phyloP scores from a whole-genome alignment of 495 filamentous ascomycete species.

The Chaetomium fimeti region DNA sequence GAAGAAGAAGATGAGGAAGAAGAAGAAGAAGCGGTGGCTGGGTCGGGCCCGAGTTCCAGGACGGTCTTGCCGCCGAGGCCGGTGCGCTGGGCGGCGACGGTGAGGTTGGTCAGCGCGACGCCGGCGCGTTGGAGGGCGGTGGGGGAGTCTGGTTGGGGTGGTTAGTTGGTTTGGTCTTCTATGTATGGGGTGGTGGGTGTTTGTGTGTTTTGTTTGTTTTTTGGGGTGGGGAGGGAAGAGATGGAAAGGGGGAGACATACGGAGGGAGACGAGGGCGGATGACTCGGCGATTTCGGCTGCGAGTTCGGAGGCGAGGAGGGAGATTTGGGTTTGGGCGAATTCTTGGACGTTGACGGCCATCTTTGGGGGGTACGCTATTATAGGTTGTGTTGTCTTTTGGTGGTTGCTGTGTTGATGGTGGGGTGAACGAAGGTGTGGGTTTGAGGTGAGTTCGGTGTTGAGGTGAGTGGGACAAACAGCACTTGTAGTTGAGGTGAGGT shows the following conservation, averaged over 20 bases:
- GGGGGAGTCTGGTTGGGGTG: conserved; percentile 52
- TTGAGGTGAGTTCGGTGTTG: neutral
- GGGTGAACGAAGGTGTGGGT: neutral
- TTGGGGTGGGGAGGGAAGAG: too few relatives aligned
- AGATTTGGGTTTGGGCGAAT: conserved; percentile 49
- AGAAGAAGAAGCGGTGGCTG: conserved; percentile 51
- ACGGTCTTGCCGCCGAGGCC: conserved; percentile 86
- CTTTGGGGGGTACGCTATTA: neutral
- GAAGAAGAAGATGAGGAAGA: neutral
- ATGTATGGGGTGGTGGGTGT: too few relatives aligned
- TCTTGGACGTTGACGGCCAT: neutral
- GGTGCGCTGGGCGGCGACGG: conserved; percentile 76
- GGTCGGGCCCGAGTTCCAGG: conserved; percentile 73
- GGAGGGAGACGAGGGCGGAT: conserved; percentile 63
- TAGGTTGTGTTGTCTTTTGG: neutral
- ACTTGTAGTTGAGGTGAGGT: neutral
- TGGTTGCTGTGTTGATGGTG: neutral
- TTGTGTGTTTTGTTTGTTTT: too few relatives aligned
- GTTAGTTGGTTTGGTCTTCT: too few relatives aligned
- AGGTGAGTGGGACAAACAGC: neutral
- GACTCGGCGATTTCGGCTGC: conserved; percentile 74
- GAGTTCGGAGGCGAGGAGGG: conserved; percentile 75
- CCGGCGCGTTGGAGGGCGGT: conserved; percentile 77
- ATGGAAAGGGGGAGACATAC: too few relatives aligned
- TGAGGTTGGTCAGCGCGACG: conserved; percentile 79